These are phyloP conservation scores for Meyerozyma carpophila DNA, from an alignment of 1,139 yeast genomes.

Conservation along the genomic window DNA sequence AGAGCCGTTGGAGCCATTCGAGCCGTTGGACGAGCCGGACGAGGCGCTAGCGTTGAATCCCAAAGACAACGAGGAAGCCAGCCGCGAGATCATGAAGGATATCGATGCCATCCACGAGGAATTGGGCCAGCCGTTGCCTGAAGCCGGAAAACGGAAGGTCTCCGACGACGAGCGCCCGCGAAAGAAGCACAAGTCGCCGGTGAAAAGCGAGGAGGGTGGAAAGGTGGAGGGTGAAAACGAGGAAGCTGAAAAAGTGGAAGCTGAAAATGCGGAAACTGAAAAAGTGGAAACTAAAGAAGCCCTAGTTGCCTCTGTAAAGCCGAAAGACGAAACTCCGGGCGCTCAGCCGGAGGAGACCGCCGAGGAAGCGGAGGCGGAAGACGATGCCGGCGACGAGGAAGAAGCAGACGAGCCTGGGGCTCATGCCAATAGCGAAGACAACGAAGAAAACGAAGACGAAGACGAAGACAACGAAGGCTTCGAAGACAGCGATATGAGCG, in stretches of 20 bases:
- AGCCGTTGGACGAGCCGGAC: too few relatives aligned
- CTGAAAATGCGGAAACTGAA: too few relatives aligned
- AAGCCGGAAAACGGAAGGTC: background rate
- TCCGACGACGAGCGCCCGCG: background rate
- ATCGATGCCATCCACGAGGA: background rate
- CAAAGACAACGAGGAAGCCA: background rate
- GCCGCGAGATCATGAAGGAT: background rate
- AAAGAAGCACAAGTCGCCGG: background rate
- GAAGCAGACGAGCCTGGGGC: conserved; percentile 7
- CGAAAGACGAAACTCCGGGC: too few relatives aligned
- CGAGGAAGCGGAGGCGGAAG: conserved; percentile 3
- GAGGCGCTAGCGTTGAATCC: background rate
- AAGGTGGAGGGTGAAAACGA: background rate
- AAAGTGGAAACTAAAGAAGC: background rate
- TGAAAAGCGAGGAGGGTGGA: conserved; percentile 1
- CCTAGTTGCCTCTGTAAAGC: background rate
- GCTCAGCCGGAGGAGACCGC: background rate
- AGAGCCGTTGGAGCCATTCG: conserved; percentile 11
- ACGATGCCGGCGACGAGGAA: conserved; percentile 9
- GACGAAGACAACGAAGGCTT: conserved; percentile 17
- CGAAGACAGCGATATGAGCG: conserved; percentile 38
- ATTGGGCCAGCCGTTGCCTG: background rate
- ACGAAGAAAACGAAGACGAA: conserved; percentile 19
- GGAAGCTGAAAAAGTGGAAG: background rate
- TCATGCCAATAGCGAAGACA: conserved; percentile 9